Base-by-base conservation (phyloP, 2,329 filamentous ascomycete species). In the Hypoxylon sp. region DNA sequence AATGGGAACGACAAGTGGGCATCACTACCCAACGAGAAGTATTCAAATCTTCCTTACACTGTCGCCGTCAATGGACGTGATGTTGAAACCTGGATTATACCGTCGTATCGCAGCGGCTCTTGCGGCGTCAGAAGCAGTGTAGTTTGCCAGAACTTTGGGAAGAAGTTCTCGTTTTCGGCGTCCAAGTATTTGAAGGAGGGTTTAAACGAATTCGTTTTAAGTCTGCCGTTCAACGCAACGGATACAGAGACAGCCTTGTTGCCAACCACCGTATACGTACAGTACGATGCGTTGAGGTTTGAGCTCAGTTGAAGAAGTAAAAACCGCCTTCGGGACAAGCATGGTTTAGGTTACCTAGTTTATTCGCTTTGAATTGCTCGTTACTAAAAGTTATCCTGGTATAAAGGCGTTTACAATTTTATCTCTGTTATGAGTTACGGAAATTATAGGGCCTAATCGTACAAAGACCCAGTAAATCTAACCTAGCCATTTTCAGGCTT, bases 201-300 rank as follows among this genome's bases (percentile, higher is more conserved):
- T 0, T 78, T 80, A 60, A 90, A 90, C 68, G 80, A 83, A 72
- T 77, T 90, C 35, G 79, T 88, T 0, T 74, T 90, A 54, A 86
- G 86, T 63, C 69, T 90, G 68, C 88, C 89, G 14, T 84, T 81
- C 37, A 87, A 88, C 51, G 87, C 83, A 0, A 89, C 85, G 5
- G 82, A 88, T 71, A 84, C 84, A 11, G 86, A 90, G 78, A 84
- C 83, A 39, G 88, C 88, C 0, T 48, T 89, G 17, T 71, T 90
- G 52, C 83, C 87, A 0, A 78, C 79, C 46, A 83, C 82, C 3
- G 80, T 87, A 0, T 91, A 90, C 77, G 84, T 90, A 13, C 87
- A 91, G 79, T 90, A 91, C 68, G 88, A 90, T 79, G 88, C 88
- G 3, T 73, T 90, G 74, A 81, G 87, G 57, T 74, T 90, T 59